phyloP scores from a whole-genome alignment of 2,329 filamentous ascomycete genomes.

The Epichloe sylvatica region DNA sequence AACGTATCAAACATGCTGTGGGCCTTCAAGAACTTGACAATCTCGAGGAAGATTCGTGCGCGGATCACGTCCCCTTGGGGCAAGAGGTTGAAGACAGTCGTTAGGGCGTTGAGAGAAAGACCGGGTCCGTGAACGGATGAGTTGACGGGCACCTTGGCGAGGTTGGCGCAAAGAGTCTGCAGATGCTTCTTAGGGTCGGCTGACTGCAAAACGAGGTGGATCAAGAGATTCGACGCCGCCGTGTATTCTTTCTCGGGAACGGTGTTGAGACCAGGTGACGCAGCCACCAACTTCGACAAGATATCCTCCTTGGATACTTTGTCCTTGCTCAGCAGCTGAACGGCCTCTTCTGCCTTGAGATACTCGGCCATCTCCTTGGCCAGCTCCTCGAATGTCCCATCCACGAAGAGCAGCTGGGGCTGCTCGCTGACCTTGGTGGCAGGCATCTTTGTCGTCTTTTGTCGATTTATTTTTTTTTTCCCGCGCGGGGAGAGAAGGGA shows the following conservation, averaged over 20 bases:
- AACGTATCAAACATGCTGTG: slow-evolving; percentile 70
- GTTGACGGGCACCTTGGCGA: slow-evolving; percentile 72
- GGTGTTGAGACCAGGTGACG: slow-evolving; percentile 61
- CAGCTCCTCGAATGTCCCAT: slow-evolving; percentile 88
- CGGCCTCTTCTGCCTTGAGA: slow-evolving; percentile 68
- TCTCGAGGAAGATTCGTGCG: slow-evolving; percentile 81
- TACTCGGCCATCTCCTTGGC: slow-evolving; percentile 90
- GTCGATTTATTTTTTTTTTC: neutral
- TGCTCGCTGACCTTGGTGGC: slow-evolving; percentile 29
- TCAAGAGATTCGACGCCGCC: slow-evolving; percentile 89
- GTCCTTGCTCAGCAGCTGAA: slow-evolving; percentile 58
- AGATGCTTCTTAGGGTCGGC: slow-evolving; percentile 76
- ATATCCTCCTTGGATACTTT: slow-evolving; percentile 63
- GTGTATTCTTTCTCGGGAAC: slow-evolving; percentile 95
- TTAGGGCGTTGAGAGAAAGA: slow-evolving; percentile 78
- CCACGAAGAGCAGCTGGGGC: slow-evolving; percentile 58
- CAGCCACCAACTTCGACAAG: slow-evolving; percentile 76
- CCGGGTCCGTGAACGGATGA: slow-evolving; percentile 75
- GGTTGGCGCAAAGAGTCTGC: slow-evolving; percentile 75
- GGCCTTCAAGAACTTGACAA: slow-evolving; percentile 67
- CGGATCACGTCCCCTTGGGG: slow-evolving; percentile 61
- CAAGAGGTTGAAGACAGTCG: slow-evolving; percentile 93
- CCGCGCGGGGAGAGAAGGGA: neutral
- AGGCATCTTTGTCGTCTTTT: slow-evolving; percentile 11
- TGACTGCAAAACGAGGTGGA: slow-evolving; percentile 82